A percentile compares a stretch with the other conserved stretches of the same genome.
Conservation (phyloP, 2,329 filamentous ascomycete genomes). For the Neofusicoccum parvum region DNA sequence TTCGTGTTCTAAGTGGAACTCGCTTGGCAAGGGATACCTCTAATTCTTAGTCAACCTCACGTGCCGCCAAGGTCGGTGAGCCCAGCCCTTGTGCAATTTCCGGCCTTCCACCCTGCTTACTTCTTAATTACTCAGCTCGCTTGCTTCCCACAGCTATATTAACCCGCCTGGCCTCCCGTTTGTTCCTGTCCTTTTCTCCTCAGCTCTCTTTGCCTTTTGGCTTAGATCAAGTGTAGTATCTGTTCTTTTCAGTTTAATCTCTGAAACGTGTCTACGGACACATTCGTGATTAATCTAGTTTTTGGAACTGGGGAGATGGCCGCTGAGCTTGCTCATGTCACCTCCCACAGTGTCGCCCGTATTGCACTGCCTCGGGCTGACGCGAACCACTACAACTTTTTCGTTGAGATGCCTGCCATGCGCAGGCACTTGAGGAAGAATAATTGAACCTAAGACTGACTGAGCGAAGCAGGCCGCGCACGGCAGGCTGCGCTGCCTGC, state of each 20-base stretch:
- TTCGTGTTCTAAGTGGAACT: too few relatives aligned
- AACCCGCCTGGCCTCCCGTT: too few relatives aligned
- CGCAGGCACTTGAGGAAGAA: conserved; percentile 16
- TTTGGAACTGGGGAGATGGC: conserved; percentile 8
- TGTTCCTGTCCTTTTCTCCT: neutral
- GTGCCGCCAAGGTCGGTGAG: too few relatives aligned
- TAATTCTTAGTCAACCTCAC: too few relatives aligned
- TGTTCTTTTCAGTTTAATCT: conserved; percentile 20
- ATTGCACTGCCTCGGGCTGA: conserved; percentile 16
- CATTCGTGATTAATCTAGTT: conserved; percentile 13
- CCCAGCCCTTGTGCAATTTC: too few relatives aligned
- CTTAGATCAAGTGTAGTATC: conserved; percentile 22
- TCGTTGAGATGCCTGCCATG: conserved; percentile 11
- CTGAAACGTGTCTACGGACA: conserved; percentile 16
- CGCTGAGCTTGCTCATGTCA: conserved; percentile 18
- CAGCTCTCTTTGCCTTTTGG: conserved; percentile 21
- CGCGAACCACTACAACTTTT: conserved; percentile 9
- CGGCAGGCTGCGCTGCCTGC: neutral
- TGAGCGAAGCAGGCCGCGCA: too few relatives aligned
- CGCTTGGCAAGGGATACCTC: too few relatives aligned
- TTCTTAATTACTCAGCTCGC: too few relatives aligned
- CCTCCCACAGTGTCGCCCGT: conserved; percentile 14
- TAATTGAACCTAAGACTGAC: too few relatives aligned
- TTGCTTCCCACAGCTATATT: too few relatives aligned
- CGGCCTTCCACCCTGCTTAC: too few relatives aligned